Evolutionary conservation across 2,329 filamentous ascomycete genomes (phyloP).

Genomic region (Talaromyces rugulosus): DNA sequence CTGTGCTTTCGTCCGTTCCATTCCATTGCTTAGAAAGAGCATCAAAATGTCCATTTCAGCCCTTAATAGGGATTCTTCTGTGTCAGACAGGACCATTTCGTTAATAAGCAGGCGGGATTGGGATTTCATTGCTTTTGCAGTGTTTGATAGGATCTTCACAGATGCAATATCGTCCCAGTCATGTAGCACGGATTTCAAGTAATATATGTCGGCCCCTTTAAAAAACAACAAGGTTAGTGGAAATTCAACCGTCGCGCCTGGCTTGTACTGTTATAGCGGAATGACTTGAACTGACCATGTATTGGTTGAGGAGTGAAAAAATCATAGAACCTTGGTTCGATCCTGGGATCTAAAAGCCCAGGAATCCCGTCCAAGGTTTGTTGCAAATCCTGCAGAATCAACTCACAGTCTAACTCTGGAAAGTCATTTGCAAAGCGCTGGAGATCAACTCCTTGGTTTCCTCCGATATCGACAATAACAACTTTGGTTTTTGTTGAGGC

Average conservation of each 20-base stretch:
- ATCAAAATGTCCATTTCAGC: constrained; percentile 19
- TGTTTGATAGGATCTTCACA: constrained; percentile 27
- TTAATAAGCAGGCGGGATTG: constrained; percentile 27
- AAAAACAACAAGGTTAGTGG: not conserved
- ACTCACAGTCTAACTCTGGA: not conserved
- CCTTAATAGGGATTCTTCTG: constrained; percentile 30
- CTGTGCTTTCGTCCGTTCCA: constrained; percentile 2
- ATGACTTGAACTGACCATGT: constrained; percentile 26
- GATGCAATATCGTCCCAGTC: constrained; percentile 31
- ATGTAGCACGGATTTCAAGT: constrained; percentile 29
- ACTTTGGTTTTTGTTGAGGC: not conserved
- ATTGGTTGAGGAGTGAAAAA: constrained; percentile 46
- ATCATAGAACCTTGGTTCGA: constrained; percentile 38
- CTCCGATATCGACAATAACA: constrained; percentile 4
- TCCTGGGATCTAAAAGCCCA: constrained; percentile 8
- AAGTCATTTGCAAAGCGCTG: not conserved
- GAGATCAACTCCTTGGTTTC: not conserved
- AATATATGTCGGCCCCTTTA: constrained; percentile 32
- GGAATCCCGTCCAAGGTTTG: constrained; percentile 8
- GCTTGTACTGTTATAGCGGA: too few species aligned
- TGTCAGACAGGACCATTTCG: constrained; percentile 23
- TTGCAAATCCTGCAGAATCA: constrained; percentile 2
- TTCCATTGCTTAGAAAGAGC: not conserved
- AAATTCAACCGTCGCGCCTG: too few species aligned
- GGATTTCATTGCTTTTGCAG: constrained; percentile 18